These are phyloP conservation scores for Nicotiana benthamiana DNA, from an alignment of 257 asterid genomes.

Conservation along the genomic window DNA sequence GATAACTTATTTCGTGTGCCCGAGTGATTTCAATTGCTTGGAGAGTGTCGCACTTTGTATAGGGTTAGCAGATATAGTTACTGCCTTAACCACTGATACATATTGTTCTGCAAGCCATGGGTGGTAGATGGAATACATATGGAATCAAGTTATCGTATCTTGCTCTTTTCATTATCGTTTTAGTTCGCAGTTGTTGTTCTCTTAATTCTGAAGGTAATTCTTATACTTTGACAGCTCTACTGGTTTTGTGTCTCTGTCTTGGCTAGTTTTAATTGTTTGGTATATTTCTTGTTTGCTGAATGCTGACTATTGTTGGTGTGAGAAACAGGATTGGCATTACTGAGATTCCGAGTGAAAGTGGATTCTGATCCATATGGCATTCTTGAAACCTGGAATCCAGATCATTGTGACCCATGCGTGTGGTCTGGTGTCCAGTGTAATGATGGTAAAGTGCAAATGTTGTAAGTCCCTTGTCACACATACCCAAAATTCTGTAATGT, in stretches of 20 bases:
- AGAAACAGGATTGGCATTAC: conserved; percentile 56
- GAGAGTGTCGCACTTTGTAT: conserved; percentile 26
- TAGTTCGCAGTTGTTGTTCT: conserved; percentile 37
- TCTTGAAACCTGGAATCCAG: conserved; percentile 60
- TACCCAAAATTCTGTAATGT: not conserved
- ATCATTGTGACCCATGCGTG: conserved; percentile 58
- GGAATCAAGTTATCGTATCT: conserved; percentile 36
- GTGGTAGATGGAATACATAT: conserved; percentile 50
- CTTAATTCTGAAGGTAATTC: conserved; percentile 68
- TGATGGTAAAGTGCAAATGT: conserved; percentile 51
- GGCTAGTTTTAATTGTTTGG: not conserved
- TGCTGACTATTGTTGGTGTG: conserved; percentile 11
- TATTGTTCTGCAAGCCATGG: conserved; percentile 52
- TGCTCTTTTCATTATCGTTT: conserved; percentile 36
- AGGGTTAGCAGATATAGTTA: conserved; percentile 42
- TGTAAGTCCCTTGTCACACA: conserved; percentile 44
- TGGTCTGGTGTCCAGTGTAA: conserved; percentile 78
- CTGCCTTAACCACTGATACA: conserved; percentile 45
- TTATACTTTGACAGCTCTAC: not conserved
- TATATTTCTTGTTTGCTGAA: not conserved
- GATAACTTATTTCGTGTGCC: conserved; percentile 12
- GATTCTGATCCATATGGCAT: conserved; percentile 54
- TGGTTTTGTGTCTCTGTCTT: not conserved
- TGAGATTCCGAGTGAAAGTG: conserved; percentile 57
- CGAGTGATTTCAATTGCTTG: conserved; percentile 53